Conservation (phyloP, 805 yeast species). For the Myxozyma sirexii region DNA sequence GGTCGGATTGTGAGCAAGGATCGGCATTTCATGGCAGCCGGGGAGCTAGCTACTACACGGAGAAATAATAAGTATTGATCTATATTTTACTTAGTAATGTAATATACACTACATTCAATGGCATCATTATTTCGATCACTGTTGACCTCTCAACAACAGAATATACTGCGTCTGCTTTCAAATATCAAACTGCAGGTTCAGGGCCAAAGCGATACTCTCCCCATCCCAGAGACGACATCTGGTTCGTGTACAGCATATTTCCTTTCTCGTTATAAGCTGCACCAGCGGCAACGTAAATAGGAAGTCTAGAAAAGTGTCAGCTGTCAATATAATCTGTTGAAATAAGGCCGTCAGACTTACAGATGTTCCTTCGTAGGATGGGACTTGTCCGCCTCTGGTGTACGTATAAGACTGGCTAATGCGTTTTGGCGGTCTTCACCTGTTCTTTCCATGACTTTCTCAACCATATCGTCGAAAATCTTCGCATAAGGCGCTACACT, state of each 20-base stretch:
- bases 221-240: slow-evolving; percentile 62
- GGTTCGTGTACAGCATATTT: slow-evolving; percentile 52
- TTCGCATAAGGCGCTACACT: slow-evolving; percentile 52
- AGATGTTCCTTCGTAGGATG: slow-evolving; percentile 83
- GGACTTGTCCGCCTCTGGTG: slow-evolving; percentile 48
- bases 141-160: background rate
- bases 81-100: slow-evolving; percentile 4
- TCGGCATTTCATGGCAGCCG: slow-evolving; percentile 1
- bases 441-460: slow-evolving; percentile 44
- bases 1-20: background rate
- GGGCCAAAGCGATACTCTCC: slow-evolving; percentile 52
- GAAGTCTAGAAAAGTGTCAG: slow-evolving; percentile 42
- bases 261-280: slow-evolving; percentile 49
- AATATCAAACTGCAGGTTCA: background rate
- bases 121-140: background rate
- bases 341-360: slow-evolving; percentile 1
- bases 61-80: background rate
- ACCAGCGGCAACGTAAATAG: slow-evolving; percentile 64
- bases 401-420: slow-evolving; percentile 46
- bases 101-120: slow-evolving; percentile 1
- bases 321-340: no score
- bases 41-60: background rate
- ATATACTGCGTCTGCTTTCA: background rate
- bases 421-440: slow-evolving; percentile 44
- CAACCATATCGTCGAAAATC: slow-evolving; percentile 55